A percentile compares a stretch with the other conserved stretches of the same genome.
Conservation (phyloP, 345 rosid species). For the Bruguiera parviflora region DNA sequence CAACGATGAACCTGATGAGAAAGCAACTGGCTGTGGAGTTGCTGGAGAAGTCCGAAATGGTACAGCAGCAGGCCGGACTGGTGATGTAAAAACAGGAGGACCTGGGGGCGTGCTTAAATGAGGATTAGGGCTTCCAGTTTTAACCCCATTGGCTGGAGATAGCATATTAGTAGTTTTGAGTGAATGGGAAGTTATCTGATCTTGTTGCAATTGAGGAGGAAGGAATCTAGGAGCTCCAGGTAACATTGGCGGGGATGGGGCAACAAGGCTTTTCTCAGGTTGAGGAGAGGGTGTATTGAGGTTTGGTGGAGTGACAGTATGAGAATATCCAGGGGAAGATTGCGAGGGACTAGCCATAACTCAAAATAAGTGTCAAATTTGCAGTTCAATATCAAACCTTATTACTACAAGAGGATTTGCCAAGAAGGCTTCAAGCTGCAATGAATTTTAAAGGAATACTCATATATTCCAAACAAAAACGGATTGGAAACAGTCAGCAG, state of each 20-base stretch:
- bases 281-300: constrained; percentile 41
- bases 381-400: constrained; percentile 15
- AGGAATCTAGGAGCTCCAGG: constrained; percentile 63
- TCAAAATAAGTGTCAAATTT: constrained; percentile 19
- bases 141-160: constrained; percentile 64
- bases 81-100: constrained; percentile 83
- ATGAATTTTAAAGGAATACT: constrained; percentile 11
- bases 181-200: constrained; percentile 60
- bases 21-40: constrained; percentile 87
- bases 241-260: constrained; percentile 42
- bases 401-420: constrained; percentile 11
- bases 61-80: constrained; percentile 89
- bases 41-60: constrained; percentile 89
- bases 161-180: constrained; percentile 42
- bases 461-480: constrained; percentile 6
- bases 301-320: constrained; percentile 35
- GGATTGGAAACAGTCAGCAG: not conserved
- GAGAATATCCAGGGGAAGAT: constrained; percentile 48
- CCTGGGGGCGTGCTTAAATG: constrained; percentile 92
- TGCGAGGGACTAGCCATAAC: constrained; percentile 67
- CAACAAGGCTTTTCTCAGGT: constrained; percentile 40
- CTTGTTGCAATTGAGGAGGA: constrained; percentile 55
- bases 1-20: constrained; percentile 65
- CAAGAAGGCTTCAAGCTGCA: constrained; percentile 16
- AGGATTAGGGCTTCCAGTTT: constrained; percentile 58